These are phyloP conservation scores for Anthostomella pinea DNA, from an alignment of 2,329 filamentous ascomycete species.

Conservation along the genomic window DNA sequence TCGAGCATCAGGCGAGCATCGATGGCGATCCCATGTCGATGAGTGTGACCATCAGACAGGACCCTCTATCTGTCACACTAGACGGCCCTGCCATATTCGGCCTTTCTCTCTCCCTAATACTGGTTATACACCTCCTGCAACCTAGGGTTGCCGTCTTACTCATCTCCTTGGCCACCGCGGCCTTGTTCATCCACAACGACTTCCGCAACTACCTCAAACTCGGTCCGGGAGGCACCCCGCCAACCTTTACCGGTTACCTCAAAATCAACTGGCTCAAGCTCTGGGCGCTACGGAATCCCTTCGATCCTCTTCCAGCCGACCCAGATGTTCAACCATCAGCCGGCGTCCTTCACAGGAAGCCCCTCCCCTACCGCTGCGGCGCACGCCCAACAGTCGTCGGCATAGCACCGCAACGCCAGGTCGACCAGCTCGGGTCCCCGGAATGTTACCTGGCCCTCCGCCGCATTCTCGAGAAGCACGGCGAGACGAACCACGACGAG, in stretches of 20 bases:
- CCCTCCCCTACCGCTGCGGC: slow-evolving; percentile 60
- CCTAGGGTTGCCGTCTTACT: slow-evolving; percentile 47
- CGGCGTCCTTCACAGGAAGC: slow-evolving; percentile 54
- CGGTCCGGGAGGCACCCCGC: slow-evolving; percentile 76
- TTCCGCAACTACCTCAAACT: slow-evolving; percentile 74
- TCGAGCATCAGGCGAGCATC: slow-evolving; percentile 14
- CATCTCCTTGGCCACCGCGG: slow-evolving; percentile 46
- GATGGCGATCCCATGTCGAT: slow-evolving; percentile 29
- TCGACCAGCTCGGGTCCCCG: slow-evolving; percentile 60
- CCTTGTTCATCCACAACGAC: slow-evolving; percentile 62
- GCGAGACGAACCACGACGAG: slow-evolving; percentile 39
- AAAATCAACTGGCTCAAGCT: slow-evolving; percentile 70
- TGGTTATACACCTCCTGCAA: slow-evolving; percentile 51
- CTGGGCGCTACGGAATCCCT: slow-evolving; percentile 69
- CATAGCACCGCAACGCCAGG: slow-evolving; percentile 79
- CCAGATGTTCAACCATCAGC: slow-evolving; percentile 47
- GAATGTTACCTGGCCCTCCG: slow-evolving; percentile 56
- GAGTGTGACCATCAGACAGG: slow-evolving; percentile 46
- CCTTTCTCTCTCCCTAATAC: slow-evolving; percentile 44
- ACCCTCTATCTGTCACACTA: slow-evolving; percentile 52
- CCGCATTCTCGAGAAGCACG: slow-evolving; percentile 50
- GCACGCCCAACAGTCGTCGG: slow-evolving; percentile 66
- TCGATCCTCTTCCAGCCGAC: slow-evolving; percentile 54
- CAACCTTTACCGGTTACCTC: slow-evolving; percentile 70
- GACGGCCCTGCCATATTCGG: slow-evolving; percentile 47